These are phyloP conservation scores for Petunia axillaris DNA, from an alignment of 257 asterid species.

Conservation along the genomic window DNA sequence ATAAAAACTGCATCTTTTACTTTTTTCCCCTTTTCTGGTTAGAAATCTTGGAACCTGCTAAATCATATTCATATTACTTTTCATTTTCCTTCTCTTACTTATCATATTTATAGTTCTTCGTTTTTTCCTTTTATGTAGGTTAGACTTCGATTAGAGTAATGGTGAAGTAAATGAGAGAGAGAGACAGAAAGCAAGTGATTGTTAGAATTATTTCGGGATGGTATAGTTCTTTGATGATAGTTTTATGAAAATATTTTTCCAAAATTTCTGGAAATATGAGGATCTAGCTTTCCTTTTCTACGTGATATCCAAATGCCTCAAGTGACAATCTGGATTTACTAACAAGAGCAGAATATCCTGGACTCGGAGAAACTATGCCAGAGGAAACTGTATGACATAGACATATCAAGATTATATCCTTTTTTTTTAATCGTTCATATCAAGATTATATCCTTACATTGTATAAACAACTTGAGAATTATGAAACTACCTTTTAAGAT, in stretches of 20 bases:
- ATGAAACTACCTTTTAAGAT: conserved; percentile 70
- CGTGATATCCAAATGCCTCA: neutral
- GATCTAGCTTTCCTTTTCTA: conserved; percentile 11
- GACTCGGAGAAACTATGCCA: conserved; percentile 2
- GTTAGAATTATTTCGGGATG: neutral
- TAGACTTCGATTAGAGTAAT: neutral
- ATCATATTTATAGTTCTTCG: conserved; percentile 5
- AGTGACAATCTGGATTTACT: neutral
- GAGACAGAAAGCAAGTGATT: neutral
- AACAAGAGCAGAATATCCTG: neutral
- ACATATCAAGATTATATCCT: neutral
- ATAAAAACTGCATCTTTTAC: neutral
- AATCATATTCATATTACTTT: neutral
- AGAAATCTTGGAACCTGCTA: conserved; percentile 1
- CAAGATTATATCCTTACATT: neutral
- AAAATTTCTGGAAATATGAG: conserved; percentile 12
- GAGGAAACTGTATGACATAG: neutral
- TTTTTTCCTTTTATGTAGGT: conserved; percentile 1
- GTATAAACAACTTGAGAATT: neutral
- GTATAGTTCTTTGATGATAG: neutral
- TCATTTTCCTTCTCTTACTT: neutral
- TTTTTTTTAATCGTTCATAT: neutral
- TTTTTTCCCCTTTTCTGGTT: neutral
- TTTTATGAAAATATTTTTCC: neutral
- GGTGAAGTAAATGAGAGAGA: conserved; percentile 9